Evolutionary conservation across 176 grass and related monocot species (phyloP).

Genomic region (Lolium rigidum): DNA sequence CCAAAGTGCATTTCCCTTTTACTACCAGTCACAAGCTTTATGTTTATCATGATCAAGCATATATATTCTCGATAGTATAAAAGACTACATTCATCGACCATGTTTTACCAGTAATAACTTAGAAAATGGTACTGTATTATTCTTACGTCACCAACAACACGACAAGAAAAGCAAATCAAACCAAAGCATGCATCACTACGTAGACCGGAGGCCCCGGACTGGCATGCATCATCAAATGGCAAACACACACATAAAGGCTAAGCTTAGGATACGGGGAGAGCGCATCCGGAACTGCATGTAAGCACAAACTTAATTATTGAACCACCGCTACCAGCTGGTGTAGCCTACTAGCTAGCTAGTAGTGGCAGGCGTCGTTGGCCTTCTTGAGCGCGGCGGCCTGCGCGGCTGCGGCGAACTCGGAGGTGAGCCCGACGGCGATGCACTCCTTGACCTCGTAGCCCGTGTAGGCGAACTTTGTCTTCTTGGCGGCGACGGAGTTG

Average conservation of each 20-base stretch:
- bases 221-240: slow-evolving; percentile 24
- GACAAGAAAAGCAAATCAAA: neutral
- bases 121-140: neutral
- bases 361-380: slow-evolving; percentile 76
- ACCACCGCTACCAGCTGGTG: neutral
- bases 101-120: neutral
- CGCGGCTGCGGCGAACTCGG: slow-evolving; percentile 57
- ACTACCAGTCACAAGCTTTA: no score
- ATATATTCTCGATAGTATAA: neutral
- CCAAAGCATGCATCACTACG: neutral
- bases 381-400: slow-evolving; percentile 80
- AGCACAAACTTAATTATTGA: slow-evolving; percentile 34
- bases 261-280: neutral
- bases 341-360: slow-evolving; percentile 42
- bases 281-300: neutral
- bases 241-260: neutral
- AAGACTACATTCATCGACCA: neutral
- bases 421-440: slow-evolving; percentile 52
- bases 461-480: slow-evolving; percentile 52
- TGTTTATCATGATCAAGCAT: neutral
- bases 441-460: slow-evolving; percentile 69
- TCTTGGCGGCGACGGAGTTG: slow-evolving; percentile 67
- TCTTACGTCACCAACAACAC: neutral
- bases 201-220: neutral
- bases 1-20: no score